Evolutionary conservation across 2,329 filamentous ascomycete species (phyloP).

Genomic region (Cryphonectria radicalis): DNA sequence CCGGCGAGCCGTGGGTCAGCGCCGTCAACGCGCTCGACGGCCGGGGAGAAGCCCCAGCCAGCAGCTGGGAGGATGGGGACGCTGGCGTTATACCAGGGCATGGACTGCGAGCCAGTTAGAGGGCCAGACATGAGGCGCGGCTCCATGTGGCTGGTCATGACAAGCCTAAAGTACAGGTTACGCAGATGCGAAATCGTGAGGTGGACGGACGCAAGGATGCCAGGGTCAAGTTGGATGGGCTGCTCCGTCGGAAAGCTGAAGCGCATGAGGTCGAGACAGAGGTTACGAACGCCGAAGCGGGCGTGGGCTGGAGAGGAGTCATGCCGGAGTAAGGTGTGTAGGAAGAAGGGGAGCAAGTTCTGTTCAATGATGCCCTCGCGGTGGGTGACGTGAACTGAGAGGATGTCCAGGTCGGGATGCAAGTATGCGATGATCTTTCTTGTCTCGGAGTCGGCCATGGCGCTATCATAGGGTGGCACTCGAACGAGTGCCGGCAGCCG

Average conservation of each 20-base stretch:
- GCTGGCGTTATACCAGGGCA: conserved; percentile 20
- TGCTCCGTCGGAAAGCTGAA: background rate
- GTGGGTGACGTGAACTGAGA: conserved; percentile 6
- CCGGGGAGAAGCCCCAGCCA: background rate
- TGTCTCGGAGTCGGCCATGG: background rate
- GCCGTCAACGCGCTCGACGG: background rate
- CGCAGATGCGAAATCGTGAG: conserved; percentile 7
- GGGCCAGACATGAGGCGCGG: conserved; percentile 16
- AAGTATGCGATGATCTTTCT: background rate
- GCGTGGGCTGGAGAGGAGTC: conserved; percentile 9
- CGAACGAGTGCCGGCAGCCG: conserved; percentile 5
- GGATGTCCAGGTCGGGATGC: conserved; percentile 12
- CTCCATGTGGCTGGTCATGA: background rate
- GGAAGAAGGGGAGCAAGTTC: conserved; percentile 16
- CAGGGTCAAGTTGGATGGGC: background rate
- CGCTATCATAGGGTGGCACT: background rate
- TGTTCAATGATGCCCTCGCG: background rate
- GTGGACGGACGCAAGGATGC: background rate
- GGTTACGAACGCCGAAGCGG: conserved; percentile 16
- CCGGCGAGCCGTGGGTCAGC: background rate
- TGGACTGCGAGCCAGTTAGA: background rate
- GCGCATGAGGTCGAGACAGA: conserved; percentile 14
- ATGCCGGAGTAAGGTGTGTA: conserved; percentile 11
- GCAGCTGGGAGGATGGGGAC: conserved; percentile 1
- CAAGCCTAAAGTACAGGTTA: conserved; percentile 10